Base-by-base conservation (phyloP, 176 grass and related monocot species). In the Oropetium thomaeum region DNA sequence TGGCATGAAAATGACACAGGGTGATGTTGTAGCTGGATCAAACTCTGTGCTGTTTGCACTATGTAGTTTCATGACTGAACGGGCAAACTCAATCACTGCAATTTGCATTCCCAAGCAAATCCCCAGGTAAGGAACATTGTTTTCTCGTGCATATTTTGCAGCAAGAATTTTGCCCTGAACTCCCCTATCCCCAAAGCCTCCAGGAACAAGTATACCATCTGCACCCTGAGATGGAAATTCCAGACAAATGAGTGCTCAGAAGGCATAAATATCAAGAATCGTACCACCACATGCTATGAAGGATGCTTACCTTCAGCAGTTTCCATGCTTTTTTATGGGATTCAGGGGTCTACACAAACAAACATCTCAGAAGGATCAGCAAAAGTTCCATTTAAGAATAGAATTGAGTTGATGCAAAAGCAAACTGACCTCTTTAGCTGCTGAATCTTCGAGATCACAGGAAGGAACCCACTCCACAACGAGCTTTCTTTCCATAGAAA, bases 71-170 rank as follows among this genome's bases (percentile, higher is more conserved):
- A 99, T 84, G 30, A 95, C 82, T 22, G 86, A 90, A 37, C 91
- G 84, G 16, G 96, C 91, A 85, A 82, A 92, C 65, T 99, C 96
- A 27, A 99, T 85, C 67, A 99, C 91, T 8, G 96, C 91, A 74
- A 95, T 89, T 88, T 99, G 96, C 96, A 99, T 95, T 34, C 96
- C 96, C 70, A 99, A 82, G 84, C 96, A 99, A 81, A 99, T 99
- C 43, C 96, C 96, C 15, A 99, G 82, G 76, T 89, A 99, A 48
- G 96, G 96, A 75, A 95, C 80, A 76, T 88, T 83, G 8, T 88
- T 92, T 70, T 92, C 87, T 8, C 96, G 96, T 17, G 96, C 96
- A 62, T 88, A 99, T 92, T 92, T 99, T 71, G 96, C 96, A 14
- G 96, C 96, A 70, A 99, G 79, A 41, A 99, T 99, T 85, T 99